Evolutionary conservation across 2,329 filamentous ascomycete genomes (phyloP), one percentile per base, ranked within the genome.

Genomic region (Alternaria consortialis): DNA sequence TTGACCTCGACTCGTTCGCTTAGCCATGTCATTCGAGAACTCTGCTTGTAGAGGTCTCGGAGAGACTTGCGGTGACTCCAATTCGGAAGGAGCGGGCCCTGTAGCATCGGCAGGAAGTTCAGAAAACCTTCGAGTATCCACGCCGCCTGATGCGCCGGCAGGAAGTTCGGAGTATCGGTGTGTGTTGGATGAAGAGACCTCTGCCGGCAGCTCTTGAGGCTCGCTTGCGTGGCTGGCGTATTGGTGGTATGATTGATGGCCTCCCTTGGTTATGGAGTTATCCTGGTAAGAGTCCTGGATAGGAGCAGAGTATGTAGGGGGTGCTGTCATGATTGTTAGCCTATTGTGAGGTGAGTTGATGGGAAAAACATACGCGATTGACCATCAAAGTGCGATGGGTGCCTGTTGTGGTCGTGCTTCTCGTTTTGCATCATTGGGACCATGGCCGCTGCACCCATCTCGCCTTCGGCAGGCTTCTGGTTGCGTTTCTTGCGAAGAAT

Each of bases 241-340:
- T 20, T 68, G 63, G 2, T 65, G 51, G 37, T 71, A 66, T 4
- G 55, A 50, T 25, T 59, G 62, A 15, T 64, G 53, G 31, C 48
- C 20, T 20, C 20, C 51, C 51, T 71, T 71, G 23, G 31, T 29
- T 7, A 51, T 60, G 17, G 57, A 46, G 31, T 64, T 53, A 20
- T 46, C 37, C 15, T 65, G 63, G 50, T 66, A 72, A 37, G 57
- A 55, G 15, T 67, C 64, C 34, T 68, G 67, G 12, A 64, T 59
- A 15, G 69, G 70, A 15, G 69, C 60, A 20, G 65, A 56, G 54
- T 75, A 75, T 25, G 65, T 69, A 17, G 72, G 70, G 11, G 72
- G 71, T 39, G 71, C 72, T 74, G n/a, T 25, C 12, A 13, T 9
- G 34, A 36, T 29, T 44, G 47, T 69, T 46, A 71, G 65, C 48